Conservation (phyloP, 345 rosid species). For the Atalantia buxifolia region DNA sequence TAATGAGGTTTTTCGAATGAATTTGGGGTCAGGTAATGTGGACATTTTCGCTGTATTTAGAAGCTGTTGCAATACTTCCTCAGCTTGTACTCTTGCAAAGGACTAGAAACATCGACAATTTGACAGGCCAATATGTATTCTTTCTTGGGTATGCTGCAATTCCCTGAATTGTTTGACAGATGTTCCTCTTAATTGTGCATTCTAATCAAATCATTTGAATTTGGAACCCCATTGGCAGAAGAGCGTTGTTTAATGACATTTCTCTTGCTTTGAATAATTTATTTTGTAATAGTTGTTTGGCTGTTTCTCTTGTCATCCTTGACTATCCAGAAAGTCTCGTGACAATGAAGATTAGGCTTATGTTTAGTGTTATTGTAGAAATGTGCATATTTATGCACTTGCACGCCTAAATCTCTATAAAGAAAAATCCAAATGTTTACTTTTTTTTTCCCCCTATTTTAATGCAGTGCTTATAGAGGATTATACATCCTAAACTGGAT, state of each 20-base stretch:
- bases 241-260: background rate
- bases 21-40: constrained; percentile 52
- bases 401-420: background rate
- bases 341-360: background rate
- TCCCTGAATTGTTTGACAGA: background rate
- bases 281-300: background rate
- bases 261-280: background rate
- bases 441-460: background rate
- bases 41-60: constrained; percentile 73
- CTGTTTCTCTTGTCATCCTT: background rate
- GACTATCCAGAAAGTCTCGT: background rate
- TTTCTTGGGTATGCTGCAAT: constrained; percentile 61
- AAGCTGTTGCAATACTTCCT: constrained; percentile 84
- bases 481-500: constrained; percentile 64
- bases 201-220: background rate
- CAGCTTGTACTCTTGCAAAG: constrained; percentile 79
- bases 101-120: constrained; percentile 76
- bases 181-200: background rate
- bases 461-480: constrained; percentile 59
- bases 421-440: background rate
- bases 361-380: background rate
- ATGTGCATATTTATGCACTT: background rate
- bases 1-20: background rate
- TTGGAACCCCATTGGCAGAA: background rate
- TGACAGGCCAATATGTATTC: constrained; percentile 75